These are phyloP conservation scores for Mrakia frigida DNA, from an alignment of 768 basidiomycete species.

Conservation along the genomic window DNA sequence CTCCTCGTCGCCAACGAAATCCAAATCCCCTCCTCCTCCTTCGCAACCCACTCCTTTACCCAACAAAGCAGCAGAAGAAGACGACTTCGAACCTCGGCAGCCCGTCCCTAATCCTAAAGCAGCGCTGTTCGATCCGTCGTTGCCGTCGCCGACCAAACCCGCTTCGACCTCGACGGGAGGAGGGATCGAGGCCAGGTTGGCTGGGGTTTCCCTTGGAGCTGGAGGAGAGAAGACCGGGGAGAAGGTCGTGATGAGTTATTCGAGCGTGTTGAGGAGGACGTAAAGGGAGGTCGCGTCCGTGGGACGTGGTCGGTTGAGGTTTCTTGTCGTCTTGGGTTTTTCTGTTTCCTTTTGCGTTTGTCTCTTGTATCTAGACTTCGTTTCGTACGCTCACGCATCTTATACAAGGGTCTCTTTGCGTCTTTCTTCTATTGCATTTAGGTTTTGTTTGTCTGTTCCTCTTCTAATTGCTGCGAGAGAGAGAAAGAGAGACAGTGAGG, in stretches of 20 bases:
- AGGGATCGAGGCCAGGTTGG: constrained; percentile 13
- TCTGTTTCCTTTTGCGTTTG: too few relatives aligned
- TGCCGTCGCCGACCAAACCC: background rate
- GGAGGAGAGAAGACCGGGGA: background rate
- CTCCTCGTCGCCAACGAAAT: background rate
- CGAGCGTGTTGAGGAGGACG: constrained; percentile 18
- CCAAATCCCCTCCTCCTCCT: background rate
- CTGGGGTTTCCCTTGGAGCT: background rate
- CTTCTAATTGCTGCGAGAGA: too few relatives aligned
- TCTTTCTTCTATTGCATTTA: too few relatives aligned
- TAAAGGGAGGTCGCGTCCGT: background rate
- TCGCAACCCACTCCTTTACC: background rate
- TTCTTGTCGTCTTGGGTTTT: too few relatives aligned
- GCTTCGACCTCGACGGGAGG: too few relatives aligned
- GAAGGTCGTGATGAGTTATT: constrained; percentile 10
- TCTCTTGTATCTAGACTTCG: too few relatives aligned
- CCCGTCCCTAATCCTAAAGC: constrained; percentile 7
- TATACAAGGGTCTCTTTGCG: too few relatives aligned
- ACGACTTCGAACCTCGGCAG: constrained; percentile 28
- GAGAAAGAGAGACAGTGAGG: too few relatives aligned
- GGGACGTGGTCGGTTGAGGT: too few relatives aligned
- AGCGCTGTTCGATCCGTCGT: constrained; percentile 24
- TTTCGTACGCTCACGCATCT: too few relatives aligned
- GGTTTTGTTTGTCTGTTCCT: too few relatives aligned
- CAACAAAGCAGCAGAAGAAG: background rate